These are phyloP conservation scores for Pyrrhoderma noxium DNA, from an alignment of 1,284 basidiomycete species.

Conservation along the genomic window DNA sequence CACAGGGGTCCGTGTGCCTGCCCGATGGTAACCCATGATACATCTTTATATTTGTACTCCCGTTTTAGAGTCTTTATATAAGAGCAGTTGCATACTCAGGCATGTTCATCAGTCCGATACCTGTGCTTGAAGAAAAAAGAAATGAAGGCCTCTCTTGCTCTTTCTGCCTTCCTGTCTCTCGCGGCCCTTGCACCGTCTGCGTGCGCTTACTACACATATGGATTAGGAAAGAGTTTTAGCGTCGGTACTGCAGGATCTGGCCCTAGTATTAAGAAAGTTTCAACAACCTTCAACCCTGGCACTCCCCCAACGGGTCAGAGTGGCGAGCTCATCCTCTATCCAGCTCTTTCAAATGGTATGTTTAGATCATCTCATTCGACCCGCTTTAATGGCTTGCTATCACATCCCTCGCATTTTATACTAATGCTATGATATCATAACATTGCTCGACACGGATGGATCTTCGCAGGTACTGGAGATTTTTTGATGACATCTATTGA, in stretches of 20 bases:
- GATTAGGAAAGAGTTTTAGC: constrained; percentile 15
- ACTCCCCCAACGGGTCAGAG: constrained; percentile 8
- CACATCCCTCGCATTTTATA: no score
- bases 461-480: constrained; percentile 16
- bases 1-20: no score
- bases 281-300: constrained; percentile 15
- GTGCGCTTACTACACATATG: constrained; percentile 10
- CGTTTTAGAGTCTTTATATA: background rate
- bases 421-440: no score
- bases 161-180: background rate
- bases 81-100: background rate
- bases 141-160: constrained; percentile 4
- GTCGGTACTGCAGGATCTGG: constrained; percentile 9
- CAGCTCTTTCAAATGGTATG: constrained; percentile 16
- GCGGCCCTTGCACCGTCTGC: background rate
- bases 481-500: constrained; percentile 11
- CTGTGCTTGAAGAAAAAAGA: background rate
- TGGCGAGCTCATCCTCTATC: constrained; percentile 14
- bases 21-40: background rate
- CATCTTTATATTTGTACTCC: background rate
- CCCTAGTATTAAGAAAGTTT: constrained; percentile 12
- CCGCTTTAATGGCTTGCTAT: no score
- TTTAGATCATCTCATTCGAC: background rate
- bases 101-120: background rate
- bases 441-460: background rate